Conservation (phyloP, 192 early-diverging fungal genomes). For the Haplosporangium gracile region DNA sequence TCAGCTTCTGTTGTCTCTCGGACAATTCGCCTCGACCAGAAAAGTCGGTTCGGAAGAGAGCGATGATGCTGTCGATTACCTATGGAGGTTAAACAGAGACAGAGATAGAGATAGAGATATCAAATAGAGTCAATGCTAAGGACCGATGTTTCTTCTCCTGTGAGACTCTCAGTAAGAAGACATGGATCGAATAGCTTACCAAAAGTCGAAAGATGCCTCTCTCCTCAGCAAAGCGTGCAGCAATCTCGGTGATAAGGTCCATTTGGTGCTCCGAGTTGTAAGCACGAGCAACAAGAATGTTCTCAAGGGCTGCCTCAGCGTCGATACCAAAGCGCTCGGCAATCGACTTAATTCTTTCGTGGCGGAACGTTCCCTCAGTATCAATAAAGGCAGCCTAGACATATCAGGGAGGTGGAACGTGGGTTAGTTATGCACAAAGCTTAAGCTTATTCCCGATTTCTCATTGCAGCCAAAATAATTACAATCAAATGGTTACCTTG, state of each 20-base stretch:
- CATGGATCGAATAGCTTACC: slow-evolving; percentile 31
- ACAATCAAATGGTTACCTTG: slow-evolving; percentile 60
- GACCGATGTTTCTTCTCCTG: not conserved
- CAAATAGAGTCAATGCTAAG: not conserved
- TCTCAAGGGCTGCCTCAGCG: slow-evolving; percentile 75
- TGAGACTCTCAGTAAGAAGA: not conserved
- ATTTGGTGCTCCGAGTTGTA: slow-evolving; percentile 90
- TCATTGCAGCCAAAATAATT: slow-evolving; percentile 17
- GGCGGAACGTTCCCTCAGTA: slow-evolving; percentile 84
- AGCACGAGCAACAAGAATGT: slow-evolving; percentile 84
- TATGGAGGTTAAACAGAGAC: slow-evolving; percentile 10
- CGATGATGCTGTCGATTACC: slow-evolving; percentile 86
- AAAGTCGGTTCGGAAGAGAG: slow-evolving; percentile 87
- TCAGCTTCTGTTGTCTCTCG: slow-evolving; percentile 87
- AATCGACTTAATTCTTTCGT: slow-evolving; percentile 81
- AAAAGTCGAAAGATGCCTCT: slow-evolving; percentile 69
- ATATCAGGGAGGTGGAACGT: not conserved
- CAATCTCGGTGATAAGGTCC: slow-evolving; percentile 81
- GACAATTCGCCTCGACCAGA: slow-evolving; percentile 88
- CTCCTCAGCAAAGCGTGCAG: slow-evolving; percentile 79
- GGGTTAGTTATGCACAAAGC: not conserved
- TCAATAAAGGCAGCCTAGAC: slow-evolving; percentile 63
- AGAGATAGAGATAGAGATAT: not conserved
- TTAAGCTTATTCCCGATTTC: slow-evolving; percentile 61
- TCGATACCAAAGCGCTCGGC: slow-evolving; percentile 78